phyloP scores from a whole-genome alignment of 148 eudicot species.

The Chenopodium suecicum region DNA sequence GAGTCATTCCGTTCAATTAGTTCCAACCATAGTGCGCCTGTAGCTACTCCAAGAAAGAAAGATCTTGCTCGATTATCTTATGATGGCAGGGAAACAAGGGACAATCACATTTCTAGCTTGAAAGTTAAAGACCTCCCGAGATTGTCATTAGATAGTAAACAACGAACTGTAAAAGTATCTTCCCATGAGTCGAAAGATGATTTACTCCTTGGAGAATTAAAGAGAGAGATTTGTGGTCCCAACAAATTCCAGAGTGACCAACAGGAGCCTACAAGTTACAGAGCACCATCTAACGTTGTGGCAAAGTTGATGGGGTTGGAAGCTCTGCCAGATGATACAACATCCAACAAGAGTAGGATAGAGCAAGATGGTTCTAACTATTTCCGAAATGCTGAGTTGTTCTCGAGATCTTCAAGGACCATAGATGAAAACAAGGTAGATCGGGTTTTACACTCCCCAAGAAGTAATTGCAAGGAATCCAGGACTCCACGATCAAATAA shows the following conservation, averaged over 20 bases:
- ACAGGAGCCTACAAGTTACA: slow-evolving; percentile 58
- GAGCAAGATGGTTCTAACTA: slow-evolving; percentile 27
- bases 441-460: slow-evolving; percentile 38
- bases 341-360: slow-evolving; percentile 26
- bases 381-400: slow-evolving; percentile 28
- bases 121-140: slow-evolving; percentile 71
- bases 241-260: slow-evolving; percentile 17
- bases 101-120: slow-evolving; percentile 28
- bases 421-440: slow-evolving; percentile 36
- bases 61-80: slow-evolving; percentile 51
- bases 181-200: slow-evolving; percentile 32
- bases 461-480: slow-evolving; percentile 32
- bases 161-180: slow-evolving; percentile 35
- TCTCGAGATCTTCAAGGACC: slow-evolving; percentile 42
- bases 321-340: slow-evolving; percentile 41
- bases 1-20: slow-evolving; percentile 37
- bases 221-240: slow-evolving; percentile 22
- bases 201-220: slow-evolving; percentile 29
- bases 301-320: slow-evolving; percentile 91
- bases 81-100: slow-evolving; percentile 58
- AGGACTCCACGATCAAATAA: slow-evolving; percentile 30
- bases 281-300: slow-evolving; percentile 54
- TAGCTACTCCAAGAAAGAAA: slow-evolving; percentile 13
- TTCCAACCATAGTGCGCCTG: slow-evolving; percentile 38
- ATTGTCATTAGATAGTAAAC: slow-evolving; percentile 75